Evolutionary conservation across 768 basidiomycete species (phyloP), one percentile per base, ranked within the genome.

Genomic region (Neoboletus brunneissimus): DNA sequence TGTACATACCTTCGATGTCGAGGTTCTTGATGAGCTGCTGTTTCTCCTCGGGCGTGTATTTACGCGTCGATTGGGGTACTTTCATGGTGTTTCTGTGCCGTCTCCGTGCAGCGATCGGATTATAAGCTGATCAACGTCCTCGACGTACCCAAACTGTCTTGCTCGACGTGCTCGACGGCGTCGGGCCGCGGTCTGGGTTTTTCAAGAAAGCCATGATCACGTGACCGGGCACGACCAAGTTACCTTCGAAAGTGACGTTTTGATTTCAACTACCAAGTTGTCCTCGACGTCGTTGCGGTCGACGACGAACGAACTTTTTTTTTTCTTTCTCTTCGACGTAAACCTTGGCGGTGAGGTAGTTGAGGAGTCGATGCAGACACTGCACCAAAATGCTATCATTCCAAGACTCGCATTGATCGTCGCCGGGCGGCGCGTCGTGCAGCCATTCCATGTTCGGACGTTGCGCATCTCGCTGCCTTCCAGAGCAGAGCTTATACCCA

Each of bases 21-120:
- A 92, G 79, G 69, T 92, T 92, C 45, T 81, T 80, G 40, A 91
- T 74, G 2, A 91, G 79, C 59, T 91, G 87, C 27, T 81, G 75
- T 59, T 91, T 91, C 73, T 91, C 88, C 63, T 90, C 88, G 5
- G 76, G 72, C 9, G 79, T 83, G 65, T 77, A 83, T 61, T 73
- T 78, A 18, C 72, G 63, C 22, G 64, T 64, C 55, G 63, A 44
- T 23, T 54, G 48, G 16, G 53, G 55, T 8, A 41, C 46, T 22
- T 68, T 60, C 72, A 72, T 73, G 49, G 44, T 40, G 38, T 11
- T 23, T 2, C 5, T 4, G 13, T 40, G 27, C 13, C n/a, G 29
- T 32, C 34, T 43, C 34, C 46, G 34, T n/a, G 15, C 15, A 34
- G 22, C 15, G 31, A 3, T 45, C 32, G 2, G 12, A 31, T 38